Base-by-base conservation (phyloP, 345 rosid genomes). In the Melaleuca quinquenervia region DNA sequence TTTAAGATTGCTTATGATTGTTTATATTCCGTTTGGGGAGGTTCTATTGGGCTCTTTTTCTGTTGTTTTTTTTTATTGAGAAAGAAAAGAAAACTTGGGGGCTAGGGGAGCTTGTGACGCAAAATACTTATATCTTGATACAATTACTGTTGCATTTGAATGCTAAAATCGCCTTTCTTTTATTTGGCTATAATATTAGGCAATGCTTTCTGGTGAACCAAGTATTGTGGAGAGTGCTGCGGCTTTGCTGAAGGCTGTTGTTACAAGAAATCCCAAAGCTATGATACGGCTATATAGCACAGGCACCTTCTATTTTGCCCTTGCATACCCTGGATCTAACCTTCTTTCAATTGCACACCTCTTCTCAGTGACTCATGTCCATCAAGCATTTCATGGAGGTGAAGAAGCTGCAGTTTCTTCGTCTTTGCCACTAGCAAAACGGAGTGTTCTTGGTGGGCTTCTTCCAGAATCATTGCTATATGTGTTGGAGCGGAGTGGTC, bases 341-440 rank as follows among this genome's bases (percentile, higher is more conserved):
- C 96, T 97, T 84, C 90, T 88, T 85, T 92, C 98, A 32, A 96
- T 97, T 82, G 95, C 99, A 83, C 99, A 95, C 89, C 95, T 97
- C 83, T 97, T 97, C 91, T 90, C 96, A 12, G 94, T 89, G 56
- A 97, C 99, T 91, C 99, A 97, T 86, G 95, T 96, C 86, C 98
- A 95, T 92, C 99, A 97, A 94, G 99, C 99, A 85, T 97, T 97
- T 89, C 99, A 97, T 93, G 99, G 99, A 82, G 99, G 99, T 82
- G 99, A 97, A 92, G 98, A 97, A 90, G 99, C 99, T 89, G 98
- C 99, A 88, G 98, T 97, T 88, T 95, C 99, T 82, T 92, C 98
- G 18, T 96, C 99, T 82, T 88, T 97, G 87, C 99, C 99, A 84
- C 94, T 97, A 83, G 99, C 99, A 82, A 97, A 97, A 90, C 94